A percentile compares a stretch with the other conserved stretches of the same genome.
phyloP scores from a whole-genome alignment of 2,329 filamentous ascomycete species.

The Alternaria longipes region DNA sequence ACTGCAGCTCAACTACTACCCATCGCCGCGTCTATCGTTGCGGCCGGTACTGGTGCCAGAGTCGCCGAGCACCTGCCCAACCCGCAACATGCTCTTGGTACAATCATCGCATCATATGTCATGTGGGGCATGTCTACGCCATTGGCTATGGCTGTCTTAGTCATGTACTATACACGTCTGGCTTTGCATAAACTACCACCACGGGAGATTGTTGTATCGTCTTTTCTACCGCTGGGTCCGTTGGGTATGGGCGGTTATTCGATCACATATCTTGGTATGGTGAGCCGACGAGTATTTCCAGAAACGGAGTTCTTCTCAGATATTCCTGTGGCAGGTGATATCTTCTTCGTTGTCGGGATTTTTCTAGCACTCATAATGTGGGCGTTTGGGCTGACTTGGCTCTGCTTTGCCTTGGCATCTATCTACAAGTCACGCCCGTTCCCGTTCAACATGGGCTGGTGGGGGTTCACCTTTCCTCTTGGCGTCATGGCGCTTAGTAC shows the following conservation, averaged over 20 bases:
- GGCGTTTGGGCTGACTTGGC: constrained; percentile 65
- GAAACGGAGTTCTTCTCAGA: constrained; percentile 49
- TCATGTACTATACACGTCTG: constrained; percentile 75
- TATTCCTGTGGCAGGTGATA: constrained; percentile 55
- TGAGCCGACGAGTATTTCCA: constrained; percentile 55
- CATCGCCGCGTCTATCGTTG: constrained; percentile 72
- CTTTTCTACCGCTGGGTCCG: constrained; percentile 73
- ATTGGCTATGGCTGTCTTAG: constrained; percentile 69
- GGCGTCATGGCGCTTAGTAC: constrained; percentile 65
- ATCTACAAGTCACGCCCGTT: constrained; percentile 57
- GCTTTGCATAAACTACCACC: constrained; percentile 72
- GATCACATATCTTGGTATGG: constrained; percentile 61
- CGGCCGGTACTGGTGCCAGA: constrained; percentile 70
- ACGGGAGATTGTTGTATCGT: constrained; percentile 72
- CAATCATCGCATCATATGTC: constrained; percentile 71
- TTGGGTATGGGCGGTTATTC: constrained; percentile 72
- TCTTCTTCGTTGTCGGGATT: constrained; percentile 66
- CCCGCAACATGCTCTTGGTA: constrained; percentile 65
- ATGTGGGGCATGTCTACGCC: constrained; percentile 73
- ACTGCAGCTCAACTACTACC: constrained; percentile 73
- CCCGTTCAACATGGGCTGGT: constrained; percentile 71
- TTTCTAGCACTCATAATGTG: constrained; percentile 64
- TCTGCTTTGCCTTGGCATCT: constrained; percentile 63
- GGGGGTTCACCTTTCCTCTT: constrained; percentile 68
- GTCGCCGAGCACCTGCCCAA: constrained; percentile 69